Evolutionary conservation across 2,329 filamentous ascomycete genomes (phyloP).

Genomic region (Ophiocordyceps australis): DNA sequence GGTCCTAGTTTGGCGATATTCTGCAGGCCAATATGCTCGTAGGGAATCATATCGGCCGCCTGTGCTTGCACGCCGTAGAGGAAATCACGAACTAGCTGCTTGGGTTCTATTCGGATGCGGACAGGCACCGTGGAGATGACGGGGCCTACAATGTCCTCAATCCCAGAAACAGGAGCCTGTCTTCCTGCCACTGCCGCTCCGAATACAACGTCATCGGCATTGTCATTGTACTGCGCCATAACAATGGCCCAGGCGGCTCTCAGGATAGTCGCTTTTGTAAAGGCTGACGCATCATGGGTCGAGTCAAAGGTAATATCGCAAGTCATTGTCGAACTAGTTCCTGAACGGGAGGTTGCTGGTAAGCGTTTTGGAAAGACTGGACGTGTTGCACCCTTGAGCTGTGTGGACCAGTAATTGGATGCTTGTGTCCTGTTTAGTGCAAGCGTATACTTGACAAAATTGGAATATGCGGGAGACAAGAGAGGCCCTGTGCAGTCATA

Average conservation of each 20-base stretch:
- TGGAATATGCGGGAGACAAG: constrained; percentile 1
- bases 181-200: constrained; percentile 11
- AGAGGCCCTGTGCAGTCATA: background rate
- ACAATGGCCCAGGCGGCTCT: constrained; percentile 9
- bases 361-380: background rate
- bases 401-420: constrained; percentile 1
- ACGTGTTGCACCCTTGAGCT: constrained; percentile 1
- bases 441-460: constrained; percentile 2
- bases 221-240: constrained; percentile 6
- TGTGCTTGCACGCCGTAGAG: constrained; percentile 4
- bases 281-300: background rate
- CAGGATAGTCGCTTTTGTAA: constrained; percentile 6
- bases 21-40: constrained; percentile 7
- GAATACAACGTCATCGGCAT: constrained; percentile 8
- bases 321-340: background rate
- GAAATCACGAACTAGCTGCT: constrained; percentile 3
- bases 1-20: constrained; percentile 5
- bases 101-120: constrained; percentile 4
- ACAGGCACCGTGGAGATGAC: constrained; percentile 12
- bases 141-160: constrained; percentile 10
- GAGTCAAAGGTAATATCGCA: background rate
- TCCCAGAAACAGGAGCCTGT: constrained; percentile 7
- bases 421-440: background rate
- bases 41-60: constrained; percentile 1
- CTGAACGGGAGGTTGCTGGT: background rate